Conservation (phyloP, 768 basidiomycete species). For the Termitomyces heimii region DNA sequence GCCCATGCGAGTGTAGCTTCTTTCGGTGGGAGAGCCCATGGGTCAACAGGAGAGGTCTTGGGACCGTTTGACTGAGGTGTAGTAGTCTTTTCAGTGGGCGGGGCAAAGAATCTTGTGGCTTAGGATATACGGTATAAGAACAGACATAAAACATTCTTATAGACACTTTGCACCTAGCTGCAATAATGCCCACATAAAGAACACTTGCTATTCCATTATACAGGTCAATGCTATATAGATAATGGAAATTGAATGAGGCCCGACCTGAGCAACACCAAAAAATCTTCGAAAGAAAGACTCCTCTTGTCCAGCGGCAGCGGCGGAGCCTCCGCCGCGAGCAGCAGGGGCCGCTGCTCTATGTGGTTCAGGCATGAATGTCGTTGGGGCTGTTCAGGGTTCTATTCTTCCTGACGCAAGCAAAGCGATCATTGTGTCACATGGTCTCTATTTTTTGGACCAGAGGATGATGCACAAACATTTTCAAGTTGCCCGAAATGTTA, state of each 20-base stretch:
- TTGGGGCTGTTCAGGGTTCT: not conserved
- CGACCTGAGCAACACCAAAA: constrained; percentile 22
- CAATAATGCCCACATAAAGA: constrained; percentile 59
- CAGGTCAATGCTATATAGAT: not conserved
- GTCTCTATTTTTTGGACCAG: not conserved
- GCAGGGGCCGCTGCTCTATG: constrained; percentile 11
- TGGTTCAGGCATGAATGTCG: constrained; percentile 15
- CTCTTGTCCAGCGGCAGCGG: constrained; percentile 5
- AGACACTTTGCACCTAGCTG: constrained; percentile 44
- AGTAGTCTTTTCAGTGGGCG: not conserved
- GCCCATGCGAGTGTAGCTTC: constrained; percentile 55
- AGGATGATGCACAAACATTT: too few relatives aligned
- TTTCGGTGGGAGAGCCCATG: constrained; percentile 46
- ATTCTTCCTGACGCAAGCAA: not conserved
- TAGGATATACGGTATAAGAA: not conserved
- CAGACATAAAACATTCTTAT: not conserved
- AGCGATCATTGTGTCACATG: constrained; percentile 11
- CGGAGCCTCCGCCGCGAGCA: constrained; percentile 3
- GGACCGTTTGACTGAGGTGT: constrained; percentile 9
- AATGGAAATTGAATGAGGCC: not conserved
- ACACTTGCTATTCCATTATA: constrained; percentile 47
- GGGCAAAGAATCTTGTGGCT: constrained; percentile 25
- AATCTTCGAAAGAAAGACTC: constrained; percentile 14
- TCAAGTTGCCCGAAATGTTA: too few relatives aligned
- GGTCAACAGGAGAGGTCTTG: constrained; percentile 31